Evolutionary conservation across 1,284 basidiomycete genomes (phyloP).

Genomic region (Cerioporus squamosus): DNA sequence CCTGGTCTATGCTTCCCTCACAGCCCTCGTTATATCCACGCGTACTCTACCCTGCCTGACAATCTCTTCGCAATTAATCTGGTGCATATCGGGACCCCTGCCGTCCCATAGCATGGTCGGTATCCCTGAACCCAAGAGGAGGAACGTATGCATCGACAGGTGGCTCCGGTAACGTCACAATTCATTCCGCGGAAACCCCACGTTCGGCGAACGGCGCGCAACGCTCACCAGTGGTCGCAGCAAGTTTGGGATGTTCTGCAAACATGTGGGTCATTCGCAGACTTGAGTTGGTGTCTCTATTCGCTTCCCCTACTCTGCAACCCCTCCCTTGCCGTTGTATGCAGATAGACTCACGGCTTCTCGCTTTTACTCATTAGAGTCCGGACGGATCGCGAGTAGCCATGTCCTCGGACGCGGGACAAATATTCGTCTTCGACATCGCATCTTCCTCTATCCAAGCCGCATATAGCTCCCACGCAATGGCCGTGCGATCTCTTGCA

Average conservation of each 20-base stretch:
- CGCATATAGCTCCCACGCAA: slow-evolving; percentile 84
- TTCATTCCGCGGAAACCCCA: slow-evolving; percentile 64
- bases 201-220: slow-evolving; percentile 64
- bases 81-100: neutral
- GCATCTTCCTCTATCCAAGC: slow-evolving; percentile 64
- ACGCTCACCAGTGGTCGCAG: slow-evolving; percentile 70
- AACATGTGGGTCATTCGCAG: slow-evolving; percentile 61
- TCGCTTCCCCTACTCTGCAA: neutral
- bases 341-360: neutral
- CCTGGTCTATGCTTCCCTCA: neutral
- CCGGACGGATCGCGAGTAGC: slow-evolving; percentile 83
- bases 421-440: slow-evolving; percentile 81
- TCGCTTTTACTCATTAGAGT: slow-evolving; percentile 53
- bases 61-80: neutral
- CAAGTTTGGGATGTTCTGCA: slow-evolving; percentile 83
- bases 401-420: slow-evolving; percentile 79
- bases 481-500: slow-evolving; percentile 79
- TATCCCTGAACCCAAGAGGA: slow-evolving; percentile 76
- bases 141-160: slow-evolving; percentile 81
- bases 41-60: neutral
- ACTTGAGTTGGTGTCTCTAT: slow-evolving; percentile 11
- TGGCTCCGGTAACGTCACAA: slow-evolving; percentile 70
- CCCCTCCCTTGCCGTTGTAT: neutral
- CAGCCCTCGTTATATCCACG: too few species aligned
- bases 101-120: slow-evolving; percentile 77